These are phyloP conservation scores for Dichotomopilus funicola DNA, from an alignment of 2,329 filamentous ascomycete species.

Conservation along the genomic window DNA sequence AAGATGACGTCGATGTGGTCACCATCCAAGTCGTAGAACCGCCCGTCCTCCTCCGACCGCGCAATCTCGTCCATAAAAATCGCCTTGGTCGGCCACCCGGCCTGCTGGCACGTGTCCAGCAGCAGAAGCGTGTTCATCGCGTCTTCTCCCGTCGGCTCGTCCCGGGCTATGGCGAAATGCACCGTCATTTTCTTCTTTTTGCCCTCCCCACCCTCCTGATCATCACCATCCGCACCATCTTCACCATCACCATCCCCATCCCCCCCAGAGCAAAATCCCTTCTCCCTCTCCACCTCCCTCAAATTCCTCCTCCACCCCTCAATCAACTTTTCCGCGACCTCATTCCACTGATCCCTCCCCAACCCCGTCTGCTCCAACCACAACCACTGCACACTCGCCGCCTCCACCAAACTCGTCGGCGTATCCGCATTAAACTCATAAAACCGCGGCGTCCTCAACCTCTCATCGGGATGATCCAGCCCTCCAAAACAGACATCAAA, in stretches of 20 bases:
- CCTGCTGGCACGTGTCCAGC: background rate
- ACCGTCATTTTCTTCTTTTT: background rate
- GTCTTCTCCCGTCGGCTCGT: background rate
- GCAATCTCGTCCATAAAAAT: background rate
- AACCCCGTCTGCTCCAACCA: slow-evolving; percentile 1
- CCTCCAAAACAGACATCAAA: background rate
- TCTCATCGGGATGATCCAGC: background rate
- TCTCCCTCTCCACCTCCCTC: background rate
- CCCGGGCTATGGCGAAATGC: background rate
- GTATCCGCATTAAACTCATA: slow-evolving; percentile 3
- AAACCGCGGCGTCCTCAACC: background rate
- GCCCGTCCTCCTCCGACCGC: background rate
- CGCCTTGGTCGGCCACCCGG: background rate
- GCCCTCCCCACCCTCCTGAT: too few relatives aligned
- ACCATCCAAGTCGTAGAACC: background rate
- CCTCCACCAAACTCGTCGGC: background rate
- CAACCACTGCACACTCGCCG: background rate
- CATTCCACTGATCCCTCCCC: background rate
- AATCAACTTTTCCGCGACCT: background rate
- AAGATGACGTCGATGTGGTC: slow-evolving; percentile 3
- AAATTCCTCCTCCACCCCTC: background rate
- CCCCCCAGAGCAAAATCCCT: background rate
- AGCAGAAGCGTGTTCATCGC: background rate
- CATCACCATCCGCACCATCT: too few relatives aligned
- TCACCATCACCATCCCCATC: too few relatives aligned